A percentile compares a stretch with the other conserved stretches of the same genome.
These are phyloP conservation scores for Spergularia azorica DNA, from an alignment of 179 eudicot genomes.

Conservation along the genomic window DNA sequence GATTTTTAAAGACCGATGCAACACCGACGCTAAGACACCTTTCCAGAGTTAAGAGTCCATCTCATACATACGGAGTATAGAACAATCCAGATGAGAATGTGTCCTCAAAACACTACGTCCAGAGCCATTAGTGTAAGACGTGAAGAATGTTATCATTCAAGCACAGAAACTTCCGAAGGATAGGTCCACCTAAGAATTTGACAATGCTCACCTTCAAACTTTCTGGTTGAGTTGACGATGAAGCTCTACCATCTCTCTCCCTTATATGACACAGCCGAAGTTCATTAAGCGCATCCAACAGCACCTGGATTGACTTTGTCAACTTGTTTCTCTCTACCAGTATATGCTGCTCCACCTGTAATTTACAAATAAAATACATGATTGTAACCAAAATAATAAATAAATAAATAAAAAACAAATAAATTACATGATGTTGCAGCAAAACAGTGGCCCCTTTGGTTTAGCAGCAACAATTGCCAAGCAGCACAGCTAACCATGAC, in stretches of 20 bases:
- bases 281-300: constrained; percentile 82
- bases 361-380: constrained; percentile 21
- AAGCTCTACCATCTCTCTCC: constrained; percentile 55
- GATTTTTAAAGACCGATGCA: background rate
- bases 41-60: constrained; percentile 2
- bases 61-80: background rate
- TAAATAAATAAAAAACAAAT: too few species aligned
- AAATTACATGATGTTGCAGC: background rate
- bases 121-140: constrained; percentile 5
- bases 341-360: constrained; percentile 79
- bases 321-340: constrained; percentile 64
- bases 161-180: background rate
- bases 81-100: background rate
- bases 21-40: background rate
- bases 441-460: background rate
- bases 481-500: background rate
- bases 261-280: constrained; percentile 70
- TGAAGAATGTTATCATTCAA: background rate
- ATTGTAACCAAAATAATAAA: background rate
- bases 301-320: constrained; percentile 72
- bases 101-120: background rate
- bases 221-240: constrained; percentile 50
- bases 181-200: background rate
- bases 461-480: constrained; percentile 9
- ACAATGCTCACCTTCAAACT: constrained; percentile 48